phyloP scores from a whole-genome alignment of 371 early-diverging fungal genomes.

The Mucor ambiguus region DNA sequence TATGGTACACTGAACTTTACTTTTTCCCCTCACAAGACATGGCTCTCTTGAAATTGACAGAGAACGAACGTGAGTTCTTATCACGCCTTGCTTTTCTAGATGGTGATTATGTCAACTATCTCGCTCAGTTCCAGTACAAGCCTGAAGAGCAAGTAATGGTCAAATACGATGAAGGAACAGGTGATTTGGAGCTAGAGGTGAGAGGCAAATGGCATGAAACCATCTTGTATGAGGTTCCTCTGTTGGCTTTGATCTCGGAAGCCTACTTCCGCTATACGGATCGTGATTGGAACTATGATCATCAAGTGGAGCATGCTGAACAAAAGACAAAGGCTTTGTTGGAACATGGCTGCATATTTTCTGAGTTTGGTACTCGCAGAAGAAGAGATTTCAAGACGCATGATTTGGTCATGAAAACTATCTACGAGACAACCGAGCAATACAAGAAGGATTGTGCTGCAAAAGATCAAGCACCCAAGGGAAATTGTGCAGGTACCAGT shows the following conservation, averaged over 20 bases:
- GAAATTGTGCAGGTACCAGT: conserved; percentile 67
- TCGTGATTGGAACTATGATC: conserved; percentile 68
- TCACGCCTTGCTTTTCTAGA: conserved; percentile 54
- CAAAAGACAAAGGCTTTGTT: conserved; percentile 57
- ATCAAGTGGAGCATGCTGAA: conserved; percentile 58
- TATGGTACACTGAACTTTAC: background rate
- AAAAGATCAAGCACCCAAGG: conserved; percentile 24
- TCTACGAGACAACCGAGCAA: conserved; percentile 31
- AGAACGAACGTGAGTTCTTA: conserved; percentile 60
- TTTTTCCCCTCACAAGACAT: conserved; percentile 22
- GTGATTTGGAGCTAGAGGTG: conserved; percentile 52
- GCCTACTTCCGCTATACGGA: conserved; percentile 73
- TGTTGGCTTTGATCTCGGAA: conserved; percentile 73
- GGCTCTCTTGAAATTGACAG: conserved; percentile 43
- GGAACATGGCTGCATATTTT: conserved; percentile 65
- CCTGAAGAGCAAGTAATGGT: conserved; percentile 61
- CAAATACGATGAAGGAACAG: conserved; percentile 32
- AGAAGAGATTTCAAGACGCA: conserved; percentile 73
- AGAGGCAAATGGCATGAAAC: conserved; percentile 71
- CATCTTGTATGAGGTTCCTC: conserved; percentile 78
- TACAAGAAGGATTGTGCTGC: conserved; percentile 24
- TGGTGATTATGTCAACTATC: conserved; percentile 59
- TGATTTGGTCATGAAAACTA: conserved; percentile 59
- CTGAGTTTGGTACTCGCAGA: conserved; percentile 82
- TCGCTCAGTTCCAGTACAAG: conserved; percentile 58